Evolutionary conservation across 257 asterid species (phyloP), one percentile per base, ranked within the genome.

Genomic region (Datura wrightii): DNA sequence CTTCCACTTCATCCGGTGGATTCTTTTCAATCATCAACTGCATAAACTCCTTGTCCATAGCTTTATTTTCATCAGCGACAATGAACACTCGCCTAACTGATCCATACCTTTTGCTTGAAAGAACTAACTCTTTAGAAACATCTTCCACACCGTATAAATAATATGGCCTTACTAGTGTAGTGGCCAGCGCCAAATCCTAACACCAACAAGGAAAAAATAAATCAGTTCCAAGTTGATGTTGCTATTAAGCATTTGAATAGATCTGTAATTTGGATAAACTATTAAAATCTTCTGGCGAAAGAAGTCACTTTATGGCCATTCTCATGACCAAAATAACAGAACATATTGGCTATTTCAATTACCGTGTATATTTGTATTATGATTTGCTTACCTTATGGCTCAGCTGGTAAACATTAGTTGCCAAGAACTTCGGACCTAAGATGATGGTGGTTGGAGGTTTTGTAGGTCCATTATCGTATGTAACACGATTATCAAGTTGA

Each of bases 141-240:
- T 86, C 87, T 24, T 83, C 59, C 0, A 11, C 84, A 6, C 14
- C 8, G 65, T 86, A 89, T 36, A 56, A 10, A 44, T 63, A 71
- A 5, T 79, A 1, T 10, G 89, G 91, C 41, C 91, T 72, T 16
- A 80, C 52, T 46, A 89, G 79, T 18, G 50, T 16, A 0, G 84
- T 86, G 31, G 91, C 90, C 85, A 90, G 36, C 8, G 79, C 72
- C 84, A 79, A 78, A 86, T 88, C 91, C 91, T 90, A 79, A 19
- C 15, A 50, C 36, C 18, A 37, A 42, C 6, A 19, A 19, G 10
- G 16, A 8, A 39, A 62, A 9, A 11, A 10, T 76, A 10, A 65
- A 36, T 16, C 1, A 54, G n/a, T 76, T 46, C 42, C 42, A 76
- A 10, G 72, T 11, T 24, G 39, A 70, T 70, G 16, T 74, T 74